Evolutionary conservation across 768 basidiomycete species (phyloP).

Genomic region (Multifurca ochricompacta): DNA sequence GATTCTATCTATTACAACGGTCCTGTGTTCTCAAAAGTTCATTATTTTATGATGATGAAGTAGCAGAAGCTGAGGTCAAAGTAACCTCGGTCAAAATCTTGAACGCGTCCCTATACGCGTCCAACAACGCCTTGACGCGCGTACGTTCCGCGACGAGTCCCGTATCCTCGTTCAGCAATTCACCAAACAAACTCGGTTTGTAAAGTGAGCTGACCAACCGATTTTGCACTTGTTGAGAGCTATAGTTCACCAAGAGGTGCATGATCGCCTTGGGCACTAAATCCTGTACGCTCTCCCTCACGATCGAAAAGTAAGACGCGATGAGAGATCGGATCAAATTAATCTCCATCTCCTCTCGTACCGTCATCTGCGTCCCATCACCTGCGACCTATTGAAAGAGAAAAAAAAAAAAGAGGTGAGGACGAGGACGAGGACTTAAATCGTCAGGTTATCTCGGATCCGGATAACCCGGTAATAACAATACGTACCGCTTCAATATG

Average conservation of each 20-base stretch:
- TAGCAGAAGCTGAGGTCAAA: neutral
- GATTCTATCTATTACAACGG: too few species aligned
- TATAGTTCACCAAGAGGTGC: slow-evolving; percentile 95
- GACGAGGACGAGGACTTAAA: too few species aligned
- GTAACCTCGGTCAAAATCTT: slow-evolving; percentile 77
- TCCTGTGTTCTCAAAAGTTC: neutral
- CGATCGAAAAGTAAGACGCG: slow-evolving; percentile 91
- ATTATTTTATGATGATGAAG: too few species aligned
- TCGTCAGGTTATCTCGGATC: too few species aligned
- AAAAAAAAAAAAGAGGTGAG: too few species aligned
- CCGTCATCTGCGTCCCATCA: slow-evolving; percentile 55
- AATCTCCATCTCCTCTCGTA: slow-evolving; percentile 95
- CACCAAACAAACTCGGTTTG: slow-evolving; percentile 87
- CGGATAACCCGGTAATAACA: neutral
- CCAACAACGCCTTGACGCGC: slow-evolving; percentile 87
- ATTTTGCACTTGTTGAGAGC: slow-evolving; percentile 95
- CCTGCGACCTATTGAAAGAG: slow-evolving; percentile 34
- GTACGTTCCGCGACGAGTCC: slow-evolving; percentile 87
- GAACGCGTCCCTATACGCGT: slow-evolving; percentile 94
- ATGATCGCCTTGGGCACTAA: slow-evolving; percentile 97
- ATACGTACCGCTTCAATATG: slow-evolving; percentile 91
- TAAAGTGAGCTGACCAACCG: slow-evolving; percentile 90
- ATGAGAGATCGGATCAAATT: slow-evolving; percentile 91
- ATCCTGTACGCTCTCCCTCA: slow-evolving; percentile 95
- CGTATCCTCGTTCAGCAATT: slow-evolving; percentile 93